Evolutionary conservation across 768 basidiomycete genomes (phyloP), one percentile per base, ranked within the genome.

Genomic region (Russula ochroleuca): DNA sequence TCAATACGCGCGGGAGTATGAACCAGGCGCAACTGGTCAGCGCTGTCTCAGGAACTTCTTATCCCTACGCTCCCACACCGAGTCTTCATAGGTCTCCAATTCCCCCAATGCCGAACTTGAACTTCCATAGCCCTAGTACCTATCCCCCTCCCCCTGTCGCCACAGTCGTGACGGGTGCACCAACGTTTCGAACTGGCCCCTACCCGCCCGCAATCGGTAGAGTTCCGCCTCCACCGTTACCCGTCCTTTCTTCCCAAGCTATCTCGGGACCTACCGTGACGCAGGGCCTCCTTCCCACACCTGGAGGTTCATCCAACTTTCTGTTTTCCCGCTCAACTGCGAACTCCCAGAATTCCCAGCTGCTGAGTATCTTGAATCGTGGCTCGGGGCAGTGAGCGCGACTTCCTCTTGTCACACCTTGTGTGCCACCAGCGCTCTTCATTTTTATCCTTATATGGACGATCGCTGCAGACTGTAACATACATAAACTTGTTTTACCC

Each of bases 21-120:
- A 78, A 77, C 61, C 83, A 85, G 62, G 76, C 73, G 38, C 82
- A 84, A 57, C 70, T 84, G 43, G 75, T 80, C 50, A 71, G 75
- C 25, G 67, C 80, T 50, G 77, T 83, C 69, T 78, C 79, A 67
- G 74, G 75, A 51, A 64, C 75, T 56, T 31, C 62, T n/a, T 52
- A 54, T 49, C n/a, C 52, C 5, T 53, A 64, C 49, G 35, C 57
- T 0, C 72, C 54, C 17, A 15, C 47, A 25, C 71, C 66, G 10
- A 35, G 61, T 19, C 23, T 49, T 19, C 61, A 62, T 13, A 49
- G 52, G n/a, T 31, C 57, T 25, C 33, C 51, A 62, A 58, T 63
- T 23, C 61, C 67, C 23, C 55, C 60, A 40, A 52, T 62, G 65
- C 14, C 21, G 7, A 52, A 43, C 43, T 38, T 56, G 21, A 57